Evolutionary conservation across 2,329 filamentous ascomycete species (phyloP).

Genomic region (Chaetomium sp.): DNA sequence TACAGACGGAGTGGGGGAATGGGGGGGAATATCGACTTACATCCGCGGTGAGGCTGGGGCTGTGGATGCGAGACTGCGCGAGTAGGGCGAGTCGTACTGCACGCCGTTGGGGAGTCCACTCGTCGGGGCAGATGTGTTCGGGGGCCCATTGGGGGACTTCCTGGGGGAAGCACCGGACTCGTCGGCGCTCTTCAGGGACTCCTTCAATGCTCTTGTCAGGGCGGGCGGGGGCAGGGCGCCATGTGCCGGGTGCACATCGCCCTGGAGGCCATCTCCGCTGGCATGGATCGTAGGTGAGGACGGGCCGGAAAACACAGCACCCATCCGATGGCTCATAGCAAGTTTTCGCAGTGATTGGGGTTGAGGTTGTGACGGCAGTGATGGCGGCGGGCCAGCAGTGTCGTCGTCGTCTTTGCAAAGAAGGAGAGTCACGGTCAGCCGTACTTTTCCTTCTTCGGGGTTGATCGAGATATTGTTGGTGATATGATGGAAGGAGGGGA

Average conservation of each 20-base stretch:
- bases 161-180: neutral
- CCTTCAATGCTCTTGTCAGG: slow-evolving; percentile 28
- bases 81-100: slow-evolving; percentile 47
- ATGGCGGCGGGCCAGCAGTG: slow-evolving; percentile 15
- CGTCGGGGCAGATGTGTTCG: slow-evolving; percentile 23
- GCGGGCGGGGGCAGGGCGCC: slow-evolving; percentile 19
- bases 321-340: slow-evolving; percentile 28
- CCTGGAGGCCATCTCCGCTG: slow-evolving; percentile 13
- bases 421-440: neutral
- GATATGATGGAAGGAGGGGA: neutral
- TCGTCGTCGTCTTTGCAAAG: slow-evolving; percentile 10
- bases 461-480: slow-evolving; percentile 1
- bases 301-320: slow-evolving; percentile 27
- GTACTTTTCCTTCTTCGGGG: slow-evolving; percentile 18
- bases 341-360: slow-evolving; percentile 23
- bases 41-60: slow-evolving; percentile 53
- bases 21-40: slow-evolving; percentile 43
- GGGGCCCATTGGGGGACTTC: too few species aligned
- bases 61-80: slow-evolving; percentile 52
- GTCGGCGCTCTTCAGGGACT: slow-evolving; percentile 37
- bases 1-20: slow-evolving; percentile 53
- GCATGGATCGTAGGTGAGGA: slow-evolving; percentile 22
- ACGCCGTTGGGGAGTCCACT: slow-evolving; percentile 29
- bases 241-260: slow-evolving; percentile 1
- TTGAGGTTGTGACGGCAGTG: slow-evolving; percentile 6